Base-by-base conservation (phyloP, 139 green algal species). In the Chlorella ohadii region DNA sequence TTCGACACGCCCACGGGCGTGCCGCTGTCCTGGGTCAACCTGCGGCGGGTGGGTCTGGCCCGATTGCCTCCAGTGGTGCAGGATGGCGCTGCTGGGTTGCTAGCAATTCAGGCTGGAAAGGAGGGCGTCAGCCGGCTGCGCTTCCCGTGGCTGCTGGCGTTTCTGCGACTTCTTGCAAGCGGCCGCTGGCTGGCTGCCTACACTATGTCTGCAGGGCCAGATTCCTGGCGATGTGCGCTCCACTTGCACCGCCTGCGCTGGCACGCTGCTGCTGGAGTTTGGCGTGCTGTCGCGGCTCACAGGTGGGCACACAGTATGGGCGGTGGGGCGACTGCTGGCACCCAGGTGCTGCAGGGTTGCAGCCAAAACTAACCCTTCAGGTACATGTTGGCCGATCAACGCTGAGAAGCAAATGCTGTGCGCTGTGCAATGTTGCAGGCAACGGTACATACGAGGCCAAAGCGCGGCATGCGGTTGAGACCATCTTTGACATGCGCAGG, bases 231-330 rank as follows among this genome's bases (percentile, higher is more conserved):
- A 95, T 34, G 90, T 89, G 55, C 90, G 91, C 36, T 47, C 86
- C 33, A 97, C 95, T 13, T 98, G 94, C 83, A 96, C 93, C n/a
- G 95, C 96, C 3, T 97, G 94, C 72, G 95, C 93, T 0, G 93
- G 93, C 36, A 98, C 95, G 11, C 76, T 98, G 81, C 86, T 97
- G 65, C 85, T 98, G 63, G 96, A 98, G 89, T 96, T 98, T 83
- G 94, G 93, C 0, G 65, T 92, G 67, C 89, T 98, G 23, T 93
- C 86, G 0, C 73, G 76, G 3, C 81, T 98, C 31, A 96, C 92
- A 7, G 92, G 65, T 39, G 72, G 0, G n/a, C 1, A 20, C 44
- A 7, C 41, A 13, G 25, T 15, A 11, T 68, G 63, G 2, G 25
- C 44, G 6, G 44, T 51, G 44, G 44, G 7, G 44, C 44, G 44